Base-by-base conservation (phyloP, 805 yeast species). In the Wickerhamiella brachini region DNA sequence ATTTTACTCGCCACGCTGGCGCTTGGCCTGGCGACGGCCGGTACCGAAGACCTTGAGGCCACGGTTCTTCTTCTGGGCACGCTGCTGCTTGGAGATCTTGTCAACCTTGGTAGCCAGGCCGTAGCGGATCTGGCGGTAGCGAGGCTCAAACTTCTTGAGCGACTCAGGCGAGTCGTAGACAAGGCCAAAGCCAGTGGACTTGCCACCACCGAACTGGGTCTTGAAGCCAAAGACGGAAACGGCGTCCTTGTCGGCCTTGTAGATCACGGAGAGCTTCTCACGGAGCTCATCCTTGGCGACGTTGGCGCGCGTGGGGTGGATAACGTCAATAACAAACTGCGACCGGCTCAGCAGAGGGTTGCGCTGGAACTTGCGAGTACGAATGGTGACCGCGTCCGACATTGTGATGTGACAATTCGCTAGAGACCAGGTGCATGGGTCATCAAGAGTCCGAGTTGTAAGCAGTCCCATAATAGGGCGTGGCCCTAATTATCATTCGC, bases 61-160 rank as follows among this genome's bases (percentile, higher is more conserved):
- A 57, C 97, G 88, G 95, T 93, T 93, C 89, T 93, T 90, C 88
- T 85, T 87, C 81, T 90, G 97, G 78, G 93, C 93, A 83, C 98
- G 87, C 81, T 93, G 98, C 80, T 89, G 96, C 88, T 97, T 89
- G 68, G 97, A 87, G 68, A 95, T 79, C 81, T 87, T 88, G 77
- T 90, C 97, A 69, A 83, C 89, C 83, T 86, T 88, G 66, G 78
- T 78, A 71, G 95, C 97, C 72, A 89, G 81, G 70, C 97, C 97
- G 81, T 86, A 85, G 85, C 99, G 89, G 67, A 93, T 95, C 71
- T 87, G 86, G 79, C 99, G 89, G 94, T 93, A 93, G 65, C 87
- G 71, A 78, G 99, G 99, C 81, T 93, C 99, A 75, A 93, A 90
- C 76, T 82, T 89, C 84, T 89, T 86, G 71, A 95, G 90, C 72